phyloP scores from a whole-genome alignment of 345 rosid species.

The Sonneratia caseolaris region DNA sequence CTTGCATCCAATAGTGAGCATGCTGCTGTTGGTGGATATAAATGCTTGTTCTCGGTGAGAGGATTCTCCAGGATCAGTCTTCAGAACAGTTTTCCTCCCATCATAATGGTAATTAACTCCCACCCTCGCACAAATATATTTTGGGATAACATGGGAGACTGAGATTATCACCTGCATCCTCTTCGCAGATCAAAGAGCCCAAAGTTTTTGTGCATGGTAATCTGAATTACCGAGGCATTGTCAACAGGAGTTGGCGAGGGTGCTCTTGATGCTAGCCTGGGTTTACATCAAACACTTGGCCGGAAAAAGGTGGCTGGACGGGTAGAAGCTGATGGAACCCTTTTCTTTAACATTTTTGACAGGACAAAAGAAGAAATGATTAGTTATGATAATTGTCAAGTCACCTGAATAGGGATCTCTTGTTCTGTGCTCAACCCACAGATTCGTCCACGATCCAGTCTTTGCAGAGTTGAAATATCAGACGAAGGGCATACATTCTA shows the following conservation, averaged over 20 bases:
- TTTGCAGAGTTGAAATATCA: neutral
- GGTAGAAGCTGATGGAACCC: neutral
- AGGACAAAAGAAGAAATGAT: too few relatives aligned
- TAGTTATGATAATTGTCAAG: neutral
- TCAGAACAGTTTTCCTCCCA: constrained; percentile 48
- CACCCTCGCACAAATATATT: neutral
- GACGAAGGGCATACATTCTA: neutral
- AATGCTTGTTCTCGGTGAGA: constrained; percentile 48
- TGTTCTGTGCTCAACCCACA: neutral
- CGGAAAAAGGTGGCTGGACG: neutral
- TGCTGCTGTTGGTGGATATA: constrained; percentile 48
- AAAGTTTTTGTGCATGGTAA: constrained; percentile 61
- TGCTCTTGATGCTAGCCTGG: constrained; percentile 22
- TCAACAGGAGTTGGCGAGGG: constrained; percentile 50
- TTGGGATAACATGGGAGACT: constrained; percentile 2
- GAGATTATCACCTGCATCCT: constrained; percentile 5
- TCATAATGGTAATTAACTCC: constrained; percentile 41
- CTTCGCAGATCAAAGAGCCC: constrained; percentile 55
- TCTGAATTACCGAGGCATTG: constrained; percentile 22
- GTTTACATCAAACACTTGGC: too few relatives aligned
- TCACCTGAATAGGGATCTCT: neutral
- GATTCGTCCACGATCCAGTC: neutral
- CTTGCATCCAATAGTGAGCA: constrained; percentile 49
- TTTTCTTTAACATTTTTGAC: too few relatives aligned
- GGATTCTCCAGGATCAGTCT: constrained; percentile 56